Base-by-base conservation (phyloP, 768 basidiomycete species). In the Leccinum obscurum region DNA sequence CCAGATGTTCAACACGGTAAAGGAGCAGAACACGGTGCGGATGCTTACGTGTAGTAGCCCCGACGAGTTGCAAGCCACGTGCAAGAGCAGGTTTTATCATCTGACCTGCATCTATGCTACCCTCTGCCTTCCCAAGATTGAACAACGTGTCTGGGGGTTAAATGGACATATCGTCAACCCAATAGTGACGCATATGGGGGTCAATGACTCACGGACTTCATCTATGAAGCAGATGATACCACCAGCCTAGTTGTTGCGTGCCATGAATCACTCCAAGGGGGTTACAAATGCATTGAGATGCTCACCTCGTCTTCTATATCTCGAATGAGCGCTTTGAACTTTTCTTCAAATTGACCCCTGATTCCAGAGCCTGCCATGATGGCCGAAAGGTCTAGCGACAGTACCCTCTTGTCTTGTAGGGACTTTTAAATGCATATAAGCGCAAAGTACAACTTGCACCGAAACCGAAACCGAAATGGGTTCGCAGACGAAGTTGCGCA, bases 61-160 rank as follows among this genome's bases (percentile, higher is more conserved):
- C 93, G 6, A 96, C 91, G 2, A 95, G 85, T 68, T 92, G 90
- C 8, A 96, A 76, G 6, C 94, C 94, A 37, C 93, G 80, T 6
- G 93, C 94, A 2, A 95, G 80, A 0, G 93, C 90, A 32, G 93
- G 93, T 68, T 94, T 95, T 66, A 95, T 94, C 92, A 95, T 94
- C 66, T 92, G 88, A 0, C 93, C 93, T 2, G 91, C 94, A 66
- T 95, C 93, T 60, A 96, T 88, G 63, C 91, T 92, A 24, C 94
- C 94, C 76, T 95, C 94, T 0, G 91, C 82, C 72, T 95, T 95
- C 1, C 94, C 94, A 7, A 96, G 83, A 57, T 94, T 91, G 78
- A 94, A 92, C 3, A 93, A 78, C 0, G 83, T 88, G 63, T 93
- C 88, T 90, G 58, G 6, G 10, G 7, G 56, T 30, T 3, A 22